Evolutionary conservation across 2,329 filamentous ascomycete genomes (phyloP).

Genomic region (Colletotrichum sp.): DNA sequence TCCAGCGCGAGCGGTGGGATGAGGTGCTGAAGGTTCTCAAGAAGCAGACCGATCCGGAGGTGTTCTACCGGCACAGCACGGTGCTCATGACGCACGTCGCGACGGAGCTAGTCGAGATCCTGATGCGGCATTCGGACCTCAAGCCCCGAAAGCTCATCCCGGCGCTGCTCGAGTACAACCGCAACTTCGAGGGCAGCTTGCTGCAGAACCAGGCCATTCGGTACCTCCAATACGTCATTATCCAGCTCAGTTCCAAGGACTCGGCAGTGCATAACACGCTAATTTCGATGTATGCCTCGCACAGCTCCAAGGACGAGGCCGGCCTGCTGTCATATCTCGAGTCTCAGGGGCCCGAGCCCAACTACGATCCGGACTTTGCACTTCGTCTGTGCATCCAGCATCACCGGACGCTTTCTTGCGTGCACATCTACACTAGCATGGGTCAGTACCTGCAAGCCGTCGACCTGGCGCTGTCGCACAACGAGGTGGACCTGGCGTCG

Average conservation of each 20-base stretch:
- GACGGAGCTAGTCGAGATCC: conserved; percentile 87
- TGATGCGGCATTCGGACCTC: conserved; percentile 89
- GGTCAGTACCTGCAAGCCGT: conserved; percentile 92
- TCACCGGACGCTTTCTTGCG: conserved; percentile 89
- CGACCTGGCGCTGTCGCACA: conserved; percentile 86
- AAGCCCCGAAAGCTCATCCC: conserved; percentile 90
- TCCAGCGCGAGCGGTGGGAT: conserved; percentile 90
- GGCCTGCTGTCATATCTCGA: conserved; percentile 88
- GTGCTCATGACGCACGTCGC: conserved; percentile 93
- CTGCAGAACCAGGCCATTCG: conserved; percentile 88
- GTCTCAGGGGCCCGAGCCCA: conserved; percentile 83
- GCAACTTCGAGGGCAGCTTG: conserved; percentile 70
- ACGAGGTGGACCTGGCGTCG: conserved; percentile 87
- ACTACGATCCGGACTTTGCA: conserved; percentile 95
- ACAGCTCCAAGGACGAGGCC: conserved; percentile 82
- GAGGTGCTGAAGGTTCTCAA: conserved; percentile 89
- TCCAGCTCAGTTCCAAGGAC: conserved; percentile 79
- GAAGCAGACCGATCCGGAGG: conserved; percentile 88
- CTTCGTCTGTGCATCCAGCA: conserved; percentile 95
- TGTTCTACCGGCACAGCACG: conserved; percentile 96
- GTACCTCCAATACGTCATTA: conserved; percentile 92
- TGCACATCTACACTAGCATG: conserved; percentile 98
- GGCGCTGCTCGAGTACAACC: conserved; percentile 92
- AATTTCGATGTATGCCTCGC: conserved; percentile 92
- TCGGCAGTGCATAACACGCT: conserved; percentile 96